A percentile compares a stretch with the other conserved stretches of the same genome.
These are phyloP conservation scores for Dunaliella sp. DNA, from an alignment of 139 green algal species.

Conservation along the genomic window DNA sequence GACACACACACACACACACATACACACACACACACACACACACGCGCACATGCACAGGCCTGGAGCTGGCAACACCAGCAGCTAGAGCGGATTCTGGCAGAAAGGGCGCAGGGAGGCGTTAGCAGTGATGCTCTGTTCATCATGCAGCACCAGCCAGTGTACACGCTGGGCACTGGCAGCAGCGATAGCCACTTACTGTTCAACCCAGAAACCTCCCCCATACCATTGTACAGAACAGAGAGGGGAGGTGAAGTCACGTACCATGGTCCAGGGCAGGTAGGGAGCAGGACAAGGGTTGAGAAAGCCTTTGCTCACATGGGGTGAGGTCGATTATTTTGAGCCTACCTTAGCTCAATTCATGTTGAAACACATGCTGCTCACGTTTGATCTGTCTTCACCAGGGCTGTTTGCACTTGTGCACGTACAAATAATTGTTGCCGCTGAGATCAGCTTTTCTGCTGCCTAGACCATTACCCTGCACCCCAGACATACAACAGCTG, in stretches of 20 bases:
- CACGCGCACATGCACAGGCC: not conserved
- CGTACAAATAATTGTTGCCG: no score
- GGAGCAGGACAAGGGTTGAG: no score
- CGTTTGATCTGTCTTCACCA: no score
- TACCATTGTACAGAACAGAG: conserved; percentile 54
- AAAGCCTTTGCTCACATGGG: no score
- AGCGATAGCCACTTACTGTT: conserved; percentile 46
- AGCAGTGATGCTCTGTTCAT: conserved; percentile 17
- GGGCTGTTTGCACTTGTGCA: no score
- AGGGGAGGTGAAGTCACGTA: conserved; percentile 89
- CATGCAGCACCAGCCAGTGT: conserved; percentile 77
- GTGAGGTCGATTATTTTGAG: no score
- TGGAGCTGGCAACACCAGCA: conserved; percentile 11
- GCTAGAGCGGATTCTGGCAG: not conserved
- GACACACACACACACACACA: not conserved
- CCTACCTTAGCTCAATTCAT: no score
- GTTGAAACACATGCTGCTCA: no score
- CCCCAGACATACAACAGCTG: no score
- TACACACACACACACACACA: not conserved
- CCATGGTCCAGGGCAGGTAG: conserved; percentile 82
- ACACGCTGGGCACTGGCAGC: conserved; percentile 83
- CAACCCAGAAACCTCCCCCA: conserved; percentile 26
- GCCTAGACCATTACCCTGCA: no score
- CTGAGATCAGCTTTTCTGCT: no score
- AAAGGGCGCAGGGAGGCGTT: not conserved